phyloP scores from a whole-genome alignment of 2,329 filamentous ascomycete genomes.

The Teratosphaeria gauchensis region DNA sequence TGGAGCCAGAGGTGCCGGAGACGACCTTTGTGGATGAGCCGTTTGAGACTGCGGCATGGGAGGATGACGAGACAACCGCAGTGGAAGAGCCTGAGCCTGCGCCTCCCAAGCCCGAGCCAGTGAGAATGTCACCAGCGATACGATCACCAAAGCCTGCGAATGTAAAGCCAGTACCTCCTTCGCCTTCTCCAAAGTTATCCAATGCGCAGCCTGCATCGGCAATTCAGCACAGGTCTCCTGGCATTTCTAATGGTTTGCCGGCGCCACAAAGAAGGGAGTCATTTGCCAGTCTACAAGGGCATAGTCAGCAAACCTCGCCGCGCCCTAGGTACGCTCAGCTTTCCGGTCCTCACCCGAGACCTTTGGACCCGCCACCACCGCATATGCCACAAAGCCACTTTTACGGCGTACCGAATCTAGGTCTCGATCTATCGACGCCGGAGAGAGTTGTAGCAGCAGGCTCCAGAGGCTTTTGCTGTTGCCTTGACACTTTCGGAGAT shows the following conservation, averaged over 20 bases:
- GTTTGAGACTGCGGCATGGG: constrained; percentile 6
- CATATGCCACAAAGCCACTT: constrained; percentile 28
- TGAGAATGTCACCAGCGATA: constrained; percentile 4
- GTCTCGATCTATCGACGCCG: constrained; percentile 15
- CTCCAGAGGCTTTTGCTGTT: constrained; percentile 62
- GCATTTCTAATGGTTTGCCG: background rate
- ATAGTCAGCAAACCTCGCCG: constrained; percentile 5
- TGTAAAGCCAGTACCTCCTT: constrained; percentile 6
- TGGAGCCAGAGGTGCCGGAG: background rate
- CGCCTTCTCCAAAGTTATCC: constrained; percentile 6
- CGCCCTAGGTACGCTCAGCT: constrained; percentile 5
- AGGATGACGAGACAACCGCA: constrained; percentile 9
- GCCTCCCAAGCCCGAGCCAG: constrained; percentile 1
- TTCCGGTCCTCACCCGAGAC: constrained; percentile 4
- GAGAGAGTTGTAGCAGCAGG: constrained; percentile 28
- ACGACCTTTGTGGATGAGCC: constrained; percentile 2
- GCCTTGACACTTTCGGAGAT: constrained; percentile 61
- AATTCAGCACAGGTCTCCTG: background rate
- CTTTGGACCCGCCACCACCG: constrained; percentile 23
- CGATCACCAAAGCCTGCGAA: constrained; percentile 8
- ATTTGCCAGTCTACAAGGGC: constrained; percentile 2
- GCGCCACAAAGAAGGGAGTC: constrained; percentile 13
- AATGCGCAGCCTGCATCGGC: constrained; percentile 2
- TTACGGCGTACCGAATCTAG: constrained; percentile 23
- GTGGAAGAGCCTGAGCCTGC: constrained; percentile 6